These are phyloP conservation scores for Paraurostyla sp. DNA, from an alignment of 73 alveolate species.

Conservation along the genomic window DNA sequence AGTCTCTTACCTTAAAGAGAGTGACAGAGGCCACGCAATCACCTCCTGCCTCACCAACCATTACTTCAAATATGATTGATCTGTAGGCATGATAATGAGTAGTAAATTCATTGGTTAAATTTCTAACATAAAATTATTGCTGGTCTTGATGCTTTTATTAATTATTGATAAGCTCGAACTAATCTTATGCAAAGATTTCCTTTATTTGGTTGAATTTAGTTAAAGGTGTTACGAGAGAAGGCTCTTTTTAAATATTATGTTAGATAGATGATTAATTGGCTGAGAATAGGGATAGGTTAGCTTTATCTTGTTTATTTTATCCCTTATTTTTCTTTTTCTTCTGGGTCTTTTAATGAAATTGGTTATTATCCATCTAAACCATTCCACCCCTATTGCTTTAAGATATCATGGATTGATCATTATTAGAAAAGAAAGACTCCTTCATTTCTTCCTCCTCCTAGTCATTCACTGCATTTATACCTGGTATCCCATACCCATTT, in stretches of 20 bases:
- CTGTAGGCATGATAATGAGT: slow-evolving; percentile 52
- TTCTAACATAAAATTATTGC: not conserved
- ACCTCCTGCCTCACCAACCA: slow-evolving; percentile 15
- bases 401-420: not conserved
- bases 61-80: slow-evolving; percentile 38
- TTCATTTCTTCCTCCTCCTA: not conserved
- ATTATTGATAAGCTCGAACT: not conserved
- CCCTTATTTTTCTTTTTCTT: not conserved
- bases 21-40: slow-evolving; percentile 55
- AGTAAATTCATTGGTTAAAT: slow-evolving; percentile 17
- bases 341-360: not conserved
- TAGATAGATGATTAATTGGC: too few relatives aligned
- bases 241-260: too few relatives aligned
- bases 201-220: too few relatives aligned
- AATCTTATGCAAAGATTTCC: too few relatives aligned
- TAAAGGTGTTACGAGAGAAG: too few relatives aligned
- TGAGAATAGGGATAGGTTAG: too few relatives aligned
- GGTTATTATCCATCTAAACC: too few relatives aligned
- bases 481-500: not conserved
- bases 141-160: not conserved
- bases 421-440: not conserved
- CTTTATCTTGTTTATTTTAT: too few relatives aligned
- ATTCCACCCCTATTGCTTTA: too few relatives aligned
- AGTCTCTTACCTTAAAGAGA: slow-evolving; percentile 8
- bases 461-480: not conserved